phyloP scores from a whole-genome alignment of 345 rosid genomes.

The Cardamine chenopodiifolia region DNA sequence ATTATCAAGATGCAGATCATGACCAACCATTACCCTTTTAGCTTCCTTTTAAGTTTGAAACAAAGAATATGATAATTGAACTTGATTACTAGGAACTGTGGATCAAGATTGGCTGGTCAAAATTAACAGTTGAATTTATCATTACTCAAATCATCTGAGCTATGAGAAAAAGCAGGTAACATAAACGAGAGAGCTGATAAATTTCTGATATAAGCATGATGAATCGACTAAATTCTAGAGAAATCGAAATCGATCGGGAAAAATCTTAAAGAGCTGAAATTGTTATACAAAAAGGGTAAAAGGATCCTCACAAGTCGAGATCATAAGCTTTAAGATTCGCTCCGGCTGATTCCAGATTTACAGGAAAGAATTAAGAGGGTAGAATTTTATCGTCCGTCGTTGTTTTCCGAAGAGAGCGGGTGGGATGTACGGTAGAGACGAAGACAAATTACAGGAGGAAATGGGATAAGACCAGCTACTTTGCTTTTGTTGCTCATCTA shows the following conservation, averaged over 20 bases:
- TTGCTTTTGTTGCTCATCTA: constrained; percentile 28
- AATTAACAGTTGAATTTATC: constrained; percentile 5
- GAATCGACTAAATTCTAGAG: not conserved
- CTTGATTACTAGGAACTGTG: not conserved
- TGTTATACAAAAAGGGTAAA: not conserved
- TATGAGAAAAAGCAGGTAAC: not conserved
- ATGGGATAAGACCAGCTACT: constrained; percentile 22
- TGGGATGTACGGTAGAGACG: constrained; percentile 25
- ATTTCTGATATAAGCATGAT: constrained; percentile 3
- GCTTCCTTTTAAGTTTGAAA: constrained; percentile 1
- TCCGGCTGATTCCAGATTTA: constrained; percentile 13
- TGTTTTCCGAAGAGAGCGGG: constrained; percentile 32
- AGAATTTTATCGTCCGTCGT: constrained; percentile 13
- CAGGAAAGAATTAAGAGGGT: constrained; percentile 15
- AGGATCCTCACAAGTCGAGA: constrained; percentile 37
- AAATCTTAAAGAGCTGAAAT: constrained; percentile 11
- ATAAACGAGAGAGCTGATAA: not conserved
- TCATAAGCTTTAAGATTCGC: constrained; percentile 29
- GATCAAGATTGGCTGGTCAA: constrained; percentile 13
- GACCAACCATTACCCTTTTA: constrained; percentile 1
- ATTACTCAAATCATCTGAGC: constrained; percentile 23
- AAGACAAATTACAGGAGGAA: constrained; percentile 20
- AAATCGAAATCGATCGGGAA: constrained; percentile 32
- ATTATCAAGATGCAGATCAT: constrained; percentile 9
- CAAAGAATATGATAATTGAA: not conserved